Percentiles rank a stretch among this genome's conserved stretches.
phyloP scores from a whole-genome alignment of 495 filamentous ascomycete species.

The Lasiosphaeria hispida region DNA sequence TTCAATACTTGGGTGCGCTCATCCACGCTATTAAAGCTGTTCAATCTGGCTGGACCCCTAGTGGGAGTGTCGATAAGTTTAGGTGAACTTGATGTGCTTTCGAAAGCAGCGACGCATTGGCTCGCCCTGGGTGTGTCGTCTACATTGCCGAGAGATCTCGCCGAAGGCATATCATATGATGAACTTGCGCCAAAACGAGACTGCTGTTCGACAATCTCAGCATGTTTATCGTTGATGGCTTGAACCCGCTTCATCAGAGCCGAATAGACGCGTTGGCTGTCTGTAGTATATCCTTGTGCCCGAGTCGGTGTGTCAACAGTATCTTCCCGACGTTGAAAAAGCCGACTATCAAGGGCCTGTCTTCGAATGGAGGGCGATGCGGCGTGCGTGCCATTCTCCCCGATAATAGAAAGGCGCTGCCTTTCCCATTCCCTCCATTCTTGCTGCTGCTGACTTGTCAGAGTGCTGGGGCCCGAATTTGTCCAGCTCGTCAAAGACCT shows the following conservation, averaged over 20 bases:
- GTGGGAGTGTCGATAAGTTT: constrained; percentile 4
- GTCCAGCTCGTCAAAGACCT: constrained; percentile 77
- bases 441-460: constrained; percentile 39
- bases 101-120: neutral
- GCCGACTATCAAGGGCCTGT: constrained; percentile 12
- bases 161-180: neutral
- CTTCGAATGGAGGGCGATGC: constrained; percentile 41
- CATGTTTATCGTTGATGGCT: constrained; percentile 17
- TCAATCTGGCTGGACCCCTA: neutral
- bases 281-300: constrained; percentile 33
- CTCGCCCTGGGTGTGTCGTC: neutral
- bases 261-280: constrained; percentile 68
- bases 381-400: constrained; percentile 56
- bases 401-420: constrained; percentile 64
- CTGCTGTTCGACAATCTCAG: constrained; percentile 20
- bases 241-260: constrained; percentile 69
- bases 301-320: neutral
- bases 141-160: neutral
- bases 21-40: too few relatives aligned
- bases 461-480: constrained; percentile 52
- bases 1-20: neutral
- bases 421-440: constrained; percentile 46
- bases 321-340: constrained; percentile 17
- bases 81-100: neutral
- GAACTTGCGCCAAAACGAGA: constrained; percentile 16